Base-by-base conservation (phyloP, 2,329 filamentous ascomycete genomes). In the Dothistroma pini region DNA sequence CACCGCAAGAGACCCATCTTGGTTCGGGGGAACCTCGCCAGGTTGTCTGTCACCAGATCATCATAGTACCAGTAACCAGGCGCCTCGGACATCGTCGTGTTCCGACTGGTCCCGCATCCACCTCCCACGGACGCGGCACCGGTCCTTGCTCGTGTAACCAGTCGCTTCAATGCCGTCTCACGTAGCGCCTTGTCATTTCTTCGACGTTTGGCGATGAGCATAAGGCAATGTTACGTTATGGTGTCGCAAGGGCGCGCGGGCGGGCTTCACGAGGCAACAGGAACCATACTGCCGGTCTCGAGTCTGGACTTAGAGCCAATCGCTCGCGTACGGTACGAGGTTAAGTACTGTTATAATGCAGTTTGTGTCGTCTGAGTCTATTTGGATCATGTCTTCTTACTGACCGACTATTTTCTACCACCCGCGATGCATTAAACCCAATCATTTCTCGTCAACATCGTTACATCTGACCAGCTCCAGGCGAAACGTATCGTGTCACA, bases 101-200 rank as follows among this genome's bases (percentile, higher is more conserved):
- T 58, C 64, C 60, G 65, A 62, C 60, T 60, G 58, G 58, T 60
- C 57, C 57, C 58, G 51, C 19, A 60, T 60, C 57, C 61, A 32
- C 55, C 34, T 66, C 61, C 65, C 65, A 59, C 16, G 34, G 55
- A 48, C 56, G 60, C 63, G 64, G 64, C 58, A 48, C 60, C 56
- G 32, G 59, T 61, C 54, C 57, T 63, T 63, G 57, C 55, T 56
- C 53, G 61, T 60, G 50, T 57, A 44, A 35, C 60, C 61, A 54
- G 55, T 54, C 52, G 56, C 61, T 60, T 59, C 38, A 50, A 56
- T 57, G 53, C 57, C 51, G 63, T 67, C 59, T 55, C 35, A 67
- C 64, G 60, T 58, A 54, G 57, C 60, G 63, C 63, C 63, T 63
- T 62, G 60, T 64, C 58, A 62, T 64, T 61, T 22, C 57, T 50